Conservation (phyloP, 352 stramenopile species). For the Globisporangium spiculum region DNA sequence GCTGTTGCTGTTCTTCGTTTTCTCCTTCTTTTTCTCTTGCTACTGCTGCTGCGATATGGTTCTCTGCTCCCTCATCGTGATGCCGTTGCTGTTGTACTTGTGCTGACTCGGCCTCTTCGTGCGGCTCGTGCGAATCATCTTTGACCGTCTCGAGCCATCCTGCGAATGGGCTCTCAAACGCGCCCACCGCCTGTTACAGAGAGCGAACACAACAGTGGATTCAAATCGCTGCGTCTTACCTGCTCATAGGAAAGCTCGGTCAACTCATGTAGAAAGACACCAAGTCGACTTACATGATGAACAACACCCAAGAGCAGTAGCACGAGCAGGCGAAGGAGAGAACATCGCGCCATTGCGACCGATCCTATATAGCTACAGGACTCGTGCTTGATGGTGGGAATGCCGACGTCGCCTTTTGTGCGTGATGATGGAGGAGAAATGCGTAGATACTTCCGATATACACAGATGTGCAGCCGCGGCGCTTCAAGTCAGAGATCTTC, state of each 20-base stretch:
- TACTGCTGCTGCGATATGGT: background rate
- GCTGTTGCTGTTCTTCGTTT: background rate
- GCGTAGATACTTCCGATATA: no score
- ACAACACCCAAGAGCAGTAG: background rate
- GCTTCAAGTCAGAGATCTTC: no score
- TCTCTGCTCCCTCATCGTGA: background rate
- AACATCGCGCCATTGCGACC: no score
- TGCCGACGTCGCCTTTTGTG: no score
- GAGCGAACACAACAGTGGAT: background rate
- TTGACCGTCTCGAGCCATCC: background rate
- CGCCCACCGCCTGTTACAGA: background rate
- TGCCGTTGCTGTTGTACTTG: background rate
- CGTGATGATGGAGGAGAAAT: no score
- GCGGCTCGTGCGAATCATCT: background rate
- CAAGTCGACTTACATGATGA: background rate
- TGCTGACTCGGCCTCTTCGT: background rate
- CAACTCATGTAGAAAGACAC: background rate
- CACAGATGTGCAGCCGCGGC: no score
- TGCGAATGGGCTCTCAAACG: conserved; percentile 11
- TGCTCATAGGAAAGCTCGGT: background rate
- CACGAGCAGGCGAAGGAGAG: no score
- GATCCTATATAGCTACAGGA: no score
- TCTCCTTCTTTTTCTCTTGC: background rate
- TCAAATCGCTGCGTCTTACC: background rate
- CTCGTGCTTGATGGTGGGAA: no score